These are phyloP conservation scores for Candida ascalaphidarum DNA, from an alignment of 805 yeast genomes.

Conservation along the genomic window DNA sequence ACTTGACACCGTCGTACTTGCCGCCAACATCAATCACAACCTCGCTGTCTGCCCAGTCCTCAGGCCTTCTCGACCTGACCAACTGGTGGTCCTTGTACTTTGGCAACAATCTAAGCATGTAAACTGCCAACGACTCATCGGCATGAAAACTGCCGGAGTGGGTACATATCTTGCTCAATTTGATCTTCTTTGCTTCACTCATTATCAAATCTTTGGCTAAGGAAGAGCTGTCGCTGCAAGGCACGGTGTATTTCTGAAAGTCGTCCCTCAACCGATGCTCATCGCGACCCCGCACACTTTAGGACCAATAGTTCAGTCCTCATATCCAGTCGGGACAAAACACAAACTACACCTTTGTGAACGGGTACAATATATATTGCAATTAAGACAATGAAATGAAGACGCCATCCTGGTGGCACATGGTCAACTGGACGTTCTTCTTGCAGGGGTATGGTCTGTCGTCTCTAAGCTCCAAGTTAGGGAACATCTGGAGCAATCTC, in stretches of 20 bases:
- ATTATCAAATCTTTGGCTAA: too few species aligned
- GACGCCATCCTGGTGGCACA: constrained; percentile 15
- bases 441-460: constrained; percentile 8
- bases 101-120: constrained; percentile 68
- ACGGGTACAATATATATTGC: too few species aligned
- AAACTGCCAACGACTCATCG: constrained; percentile 92
- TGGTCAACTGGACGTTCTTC: constrained; percentile 15
- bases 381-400: constrained; percentile 3
- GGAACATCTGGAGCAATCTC: constrained; percentile 25
- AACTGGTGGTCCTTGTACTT: constrained; percentile 57
- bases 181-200: too few species aligned
- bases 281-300: too few species aligned
- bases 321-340: too few species aligned
- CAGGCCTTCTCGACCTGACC: constrained; percentile 77
- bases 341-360: too few species aligned
- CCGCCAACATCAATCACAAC: constrained; percentile 95
- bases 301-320: too few species aligned
- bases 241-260: too few species aligned
- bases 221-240: too few species aligned
- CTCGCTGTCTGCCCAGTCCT: constrained; percentile 77
- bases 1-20: constrained; percentile 75
- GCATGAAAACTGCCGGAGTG: constrained; percentile 95
- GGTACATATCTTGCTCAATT: constrained; percentile 83
- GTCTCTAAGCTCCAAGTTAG: constrained; percentile 11
- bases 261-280: too few species aligned